A percentile compares a stretch with the other conserved stretches of the same genome.
Conservation (phyloP, 2,329 filamentous ascomycete genomes). For the Emydomyces testavorans region DNA sequence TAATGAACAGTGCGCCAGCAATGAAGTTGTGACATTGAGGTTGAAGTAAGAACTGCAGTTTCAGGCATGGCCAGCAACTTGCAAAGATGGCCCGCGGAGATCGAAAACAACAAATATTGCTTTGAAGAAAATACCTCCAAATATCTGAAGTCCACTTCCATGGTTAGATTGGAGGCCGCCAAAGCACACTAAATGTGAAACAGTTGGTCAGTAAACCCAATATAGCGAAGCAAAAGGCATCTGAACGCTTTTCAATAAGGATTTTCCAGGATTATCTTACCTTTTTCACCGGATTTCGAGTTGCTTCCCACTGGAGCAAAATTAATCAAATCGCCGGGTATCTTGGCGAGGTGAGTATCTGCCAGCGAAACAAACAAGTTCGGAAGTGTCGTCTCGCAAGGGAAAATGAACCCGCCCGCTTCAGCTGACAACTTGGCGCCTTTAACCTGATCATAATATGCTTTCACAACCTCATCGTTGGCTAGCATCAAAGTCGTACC, state of each 20-base stretch:
- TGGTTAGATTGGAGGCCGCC: constrained; percentile 50
- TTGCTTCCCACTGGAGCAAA: constrained; percentile 43
- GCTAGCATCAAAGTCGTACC: constrained; percentile 57
- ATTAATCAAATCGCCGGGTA: constrained; percentile 46
- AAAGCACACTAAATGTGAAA: constrained; percentile 38
- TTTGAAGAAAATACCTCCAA: constrained; percentile 52
- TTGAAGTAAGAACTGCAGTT: no score
- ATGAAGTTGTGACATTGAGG: no score
- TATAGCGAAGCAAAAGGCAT: neutral
- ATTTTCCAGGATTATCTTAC: constrained; percentile 24
- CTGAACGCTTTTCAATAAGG: neutral
- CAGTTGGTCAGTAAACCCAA: neutral
- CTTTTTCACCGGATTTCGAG: constrained; percentile 28
- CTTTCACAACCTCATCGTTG: constrained; percentile 43
- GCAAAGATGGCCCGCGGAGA: constrained; percentile 38
- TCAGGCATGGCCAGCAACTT: constrained; percentile 39
- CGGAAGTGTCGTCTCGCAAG: constrained; percentile 44
- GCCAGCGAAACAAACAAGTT: constrained; percentile 46
- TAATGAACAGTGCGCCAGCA: no score
- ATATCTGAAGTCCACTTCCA: constrained; percentile 45
- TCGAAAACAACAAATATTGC: constrained; percentile 51
- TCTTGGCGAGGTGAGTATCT: constrained; percentile 38
- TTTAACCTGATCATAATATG: constrained; percentile 49
- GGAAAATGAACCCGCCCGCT: constrained; percentile 45
- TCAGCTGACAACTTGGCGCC: constrained; percentile 38